Base-by-base conservation (phyloP, 2,329 filamentous ascomycete genomes). In the Cyphellophora europaea region DNA sequence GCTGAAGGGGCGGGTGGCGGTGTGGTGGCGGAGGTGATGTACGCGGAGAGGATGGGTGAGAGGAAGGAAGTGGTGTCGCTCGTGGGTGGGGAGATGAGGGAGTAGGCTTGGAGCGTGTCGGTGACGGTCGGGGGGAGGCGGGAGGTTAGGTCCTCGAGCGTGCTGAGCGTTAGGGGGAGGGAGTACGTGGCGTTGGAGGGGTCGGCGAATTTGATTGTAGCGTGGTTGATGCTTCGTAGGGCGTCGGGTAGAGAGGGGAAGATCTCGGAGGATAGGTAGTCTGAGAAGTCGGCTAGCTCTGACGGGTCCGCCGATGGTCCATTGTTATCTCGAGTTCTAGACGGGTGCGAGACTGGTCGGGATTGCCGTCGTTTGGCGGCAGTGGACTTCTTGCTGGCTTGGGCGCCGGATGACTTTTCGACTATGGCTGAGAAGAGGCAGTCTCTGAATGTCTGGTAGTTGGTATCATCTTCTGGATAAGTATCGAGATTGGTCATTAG, bases 281-380 rank as follows among this genome's bases (percentile, higher is more conserved):
- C 78, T 35, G 83, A 77, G 57, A 93, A 93, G 1, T 93, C 86
- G 16, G 75, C 73, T 14, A 91, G 60, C 36, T 88, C 83, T 47
- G 81, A 79, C 4, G 72, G 73, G 46, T 74, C 64, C 12, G 57
- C 51, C 34, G 48, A 8, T 8, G 21, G 21, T 8, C 8, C 19
- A 17, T 5, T 10, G n/a, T 27, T 27, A 12, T 12, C 8, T n/a
- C 3, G 11, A n/a, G 10, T 28, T 6, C 3, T 25, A 6, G 10
- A 6, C 14, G 3, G 3, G n/a, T 3, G 6, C 6, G 13, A 12
- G 17, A 17, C 16, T 5, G 8, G 15, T 14, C 5, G 15, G 12
- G 10, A 6, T 15, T 10, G 28, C n/a, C 16, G 12, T 10, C 4
- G 12, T 18, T 30, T 18, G 11, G 25, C 15, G 25, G 23, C 18